Evolutionary conservation across 176 grass and related monocot species (phyloP).

Genomic region (Rhynchospora tenuis): DNA sequence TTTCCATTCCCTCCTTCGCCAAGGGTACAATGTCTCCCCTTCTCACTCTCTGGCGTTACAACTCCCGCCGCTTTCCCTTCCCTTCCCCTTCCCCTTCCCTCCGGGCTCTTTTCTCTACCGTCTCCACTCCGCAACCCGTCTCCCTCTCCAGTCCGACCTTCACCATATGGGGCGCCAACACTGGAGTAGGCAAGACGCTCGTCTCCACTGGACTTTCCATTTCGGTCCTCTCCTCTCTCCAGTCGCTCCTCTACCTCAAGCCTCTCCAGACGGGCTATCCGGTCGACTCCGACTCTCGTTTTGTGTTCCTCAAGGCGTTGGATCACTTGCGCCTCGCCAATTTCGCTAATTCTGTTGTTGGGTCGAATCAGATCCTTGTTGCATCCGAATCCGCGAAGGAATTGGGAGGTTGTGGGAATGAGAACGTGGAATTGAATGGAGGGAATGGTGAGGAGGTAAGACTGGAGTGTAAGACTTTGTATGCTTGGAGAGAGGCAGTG

Average conservation of each 20-base stretch:
- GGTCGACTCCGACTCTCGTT: constrained; percentile 68
- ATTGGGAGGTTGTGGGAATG: constrained; percentile 10
- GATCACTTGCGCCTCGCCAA: constrained; percentile 15
- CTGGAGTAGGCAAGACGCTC: constrained; percentile 87
- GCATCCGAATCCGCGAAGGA: constrained; percentile 36
- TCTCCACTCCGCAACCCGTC: background rate
- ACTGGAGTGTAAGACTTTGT: constrained; percentile 66
- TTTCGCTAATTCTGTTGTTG: constrained; percentile 25
- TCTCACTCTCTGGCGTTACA: background rate
- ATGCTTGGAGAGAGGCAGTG: constrained; percentile 76
- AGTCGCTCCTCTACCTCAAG: constrained; percentile 64
- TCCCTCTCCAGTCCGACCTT: constrained; percentile 53
- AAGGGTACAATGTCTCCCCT: constrained; percentile 3
- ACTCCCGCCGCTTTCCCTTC: background rate
- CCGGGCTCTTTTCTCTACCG: background rate
- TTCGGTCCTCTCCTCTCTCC: constrained; percentile 33
- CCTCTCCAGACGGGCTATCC: constrained; percentile 89
- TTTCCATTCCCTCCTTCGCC: background rate
- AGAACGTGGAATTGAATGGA: constrained; percentile 26
- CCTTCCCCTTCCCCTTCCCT: background rate
- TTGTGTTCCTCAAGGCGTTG: constrained; percentile 43
- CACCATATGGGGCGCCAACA: constrained; percentile 77
- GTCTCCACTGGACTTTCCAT: constrained; percentile 71
- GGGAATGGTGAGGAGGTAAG: constrained; percentile 6
- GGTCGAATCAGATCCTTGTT: constrained; percentile 55